Evolutionary conservation across 2,329 filamentous ascomycete genomes (phyloP).

Genomic region (Penicillium sp.): DNA sequence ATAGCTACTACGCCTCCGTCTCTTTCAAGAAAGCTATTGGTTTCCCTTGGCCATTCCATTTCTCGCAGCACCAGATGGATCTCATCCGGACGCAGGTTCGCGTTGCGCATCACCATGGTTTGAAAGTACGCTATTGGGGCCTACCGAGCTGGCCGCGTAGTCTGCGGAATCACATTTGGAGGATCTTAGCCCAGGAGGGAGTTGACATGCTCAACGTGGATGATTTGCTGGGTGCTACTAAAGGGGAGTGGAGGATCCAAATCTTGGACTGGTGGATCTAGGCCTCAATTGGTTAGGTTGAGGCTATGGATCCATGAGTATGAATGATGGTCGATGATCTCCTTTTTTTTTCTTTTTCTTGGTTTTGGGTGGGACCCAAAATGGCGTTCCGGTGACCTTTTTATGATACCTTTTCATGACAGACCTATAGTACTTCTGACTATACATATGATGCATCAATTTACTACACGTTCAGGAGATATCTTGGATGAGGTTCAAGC

Average conservation of each 20-base stretch:
- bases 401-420: slow-evolving; percentile 10
- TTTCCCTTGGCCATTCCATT: slow-evolving; percentile 48
- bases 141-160: slow-evolving; percentile 56
- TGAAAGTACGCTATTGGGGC: slow-evolving; percentile 59
- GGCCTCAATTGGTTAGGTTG: background rate
- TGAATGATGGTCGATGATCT: slow-evolving; percentile 5
- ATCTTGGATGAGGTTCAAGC: too few species aligned
- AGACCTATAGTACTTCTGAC: background rate
- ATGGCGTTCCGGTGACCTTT: background rate
- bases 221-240: slow-evolving; percentile 51
- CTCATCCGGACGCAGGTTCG: slow-evolving; percentile 52
- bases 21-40: slow-evolving; percentile 52
- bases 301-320: background rate
- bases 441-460: background rate
- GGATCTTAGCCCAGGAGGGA: slow-evolving; percentile 52
- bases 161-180: slow-evolving; percentile 56
- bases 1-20: slow-evolving; percentile 58
- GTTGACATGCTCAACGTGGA: slow-evolving; percentile 59
- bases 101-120: slow-evolving; percentile 50
- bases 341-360: background rate
- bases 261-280: slow-evolving; percentile 36
- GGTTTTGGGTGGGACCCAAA: background rate
- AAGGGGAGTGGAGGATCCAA: slow-evolving; percentile 46
- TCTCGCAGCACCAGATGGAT: slow-evolving; percentile 47
- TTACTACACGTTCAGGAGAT: background rate